A percentile compares a stretch with the other conserved stretches of the same genome.
Conservation (phyloP, 1,139 yeast species). For the Taiozyma sp. region DNA sequence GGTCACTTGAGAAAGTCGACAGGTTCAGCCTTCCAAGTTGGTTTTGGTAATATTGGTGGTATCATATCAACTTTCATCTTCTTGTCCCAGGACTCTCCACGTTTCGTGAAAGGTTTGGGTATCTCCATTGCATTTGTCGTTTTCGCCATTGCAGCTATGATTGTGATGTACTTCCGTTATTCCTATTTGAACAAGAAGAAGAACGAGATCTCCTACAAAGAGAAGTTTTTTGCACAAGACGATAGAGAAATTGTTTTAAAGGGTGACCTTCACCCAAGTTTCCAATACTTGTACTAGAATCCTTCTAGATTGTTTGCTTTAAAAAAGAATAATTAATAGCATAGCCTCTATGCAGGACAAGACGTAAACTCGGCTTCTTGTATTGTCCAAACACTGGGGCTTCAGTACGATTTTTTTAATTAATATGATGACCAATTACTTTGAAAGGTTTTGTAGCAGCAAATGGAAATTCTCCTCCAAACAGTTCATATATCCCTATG, state of each 20-base stretch:
- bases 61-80: conserved; percentile 59
- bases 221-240: conserved; percentile 40
- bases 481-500: neutral
- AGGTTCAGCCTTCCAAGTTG: conserved; percentile 74
- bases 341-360: neutral
- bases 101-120: conserved; percentile 33
- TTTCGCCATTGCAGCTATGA: conserved; percentile 43
- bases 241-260: conserved; percentile 41
- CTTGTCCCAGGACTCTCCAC: conserved; percentile 29
- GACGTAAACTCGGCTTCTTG: no score
- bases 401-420: neutral
- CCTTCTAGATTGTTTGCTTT: neutral
- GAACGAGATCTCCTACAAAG: conserved; percentile 29
- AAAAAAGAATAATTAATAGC: neutral
- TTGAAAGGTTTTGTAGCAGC: neutral
- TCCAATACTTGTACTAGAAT: conserved; percentile 38
- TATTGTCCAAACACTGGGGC: no score
- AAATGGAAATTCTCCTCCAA: neutral
- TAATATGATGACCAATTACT: neutral
- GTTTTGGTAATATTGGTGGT: conserved; percentile 83
- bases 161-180: conserved; percentile 39
- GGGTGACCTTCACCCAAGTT: conserved; percentile 68
- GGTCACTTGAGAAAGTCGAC: conserved; percentile 71
- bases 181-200: conserved; percentile 41
- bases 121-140: conserved; percentile 49